Conservation (phyloP, 1,284 basidiomycete genomes). For the Irpex sp. region DNA sequence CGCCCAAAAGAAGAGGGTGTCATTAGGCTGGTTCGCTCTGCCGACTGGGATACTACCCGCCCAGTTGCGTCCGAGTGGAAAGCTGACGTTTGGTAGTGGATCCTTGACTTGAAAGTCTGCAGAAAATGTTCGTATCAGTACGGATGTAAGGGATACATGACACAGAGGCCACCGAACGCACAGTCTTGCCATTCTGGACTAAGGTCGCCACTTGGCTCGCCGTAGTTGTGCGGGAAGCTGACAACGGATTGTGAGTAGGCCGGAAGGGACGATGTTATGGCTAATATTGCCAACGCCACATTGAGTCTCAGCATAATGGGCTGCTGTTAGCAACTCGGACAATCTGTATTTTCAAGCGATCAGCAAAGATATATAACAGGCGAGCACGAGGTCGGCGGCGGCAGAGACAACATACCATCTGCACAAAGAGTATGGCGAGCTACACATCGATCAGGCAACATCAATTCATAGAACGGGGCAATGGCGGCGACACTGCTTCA, state of each 20-base stretch:
- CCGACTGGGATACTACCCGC: conserved; percentile 69
- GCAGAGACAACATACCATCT: background rate
- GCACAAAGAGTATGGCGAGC: no score
- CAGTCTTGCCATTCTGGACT: conserved; percentile 1
- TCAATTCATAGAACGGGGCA: background rate
- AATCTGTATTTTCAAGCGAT: no score
- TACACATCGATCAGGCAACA: no score
- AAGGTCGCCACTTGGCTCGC: background rate
- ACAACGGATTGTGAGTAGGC: background rate
- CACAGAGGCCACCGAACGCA: background rate
- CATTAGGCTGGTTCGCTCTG: conserved; percentile 47
- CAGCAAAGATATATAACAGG: no score
- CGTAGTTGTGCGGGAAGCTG: background rate
- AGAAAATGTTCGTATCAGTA: background rate
- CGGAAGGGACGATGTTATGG: no score
- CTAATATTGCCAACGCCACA: no score
- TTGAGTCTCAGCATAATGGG: no score
- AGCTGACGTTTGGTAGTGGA: conserved; percentile 60
- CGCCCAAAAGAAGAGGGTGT: conserved; percentile 72
- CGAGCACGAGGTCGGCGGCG: no score
- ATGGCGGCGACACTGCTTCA: background rate
- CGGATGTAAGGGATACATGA: background rate
- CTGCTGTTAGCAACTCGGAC: no score
- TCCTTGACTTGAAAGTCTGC: conserved; percentile 26
- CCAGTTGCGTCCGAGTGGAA: conserved; percentile 49